Evolutionary conservation across 768 basidiomycete genomes (phyloP), one percentile per base, ranked within the genome.

Genomic region (Mycena filopes): DNA sequence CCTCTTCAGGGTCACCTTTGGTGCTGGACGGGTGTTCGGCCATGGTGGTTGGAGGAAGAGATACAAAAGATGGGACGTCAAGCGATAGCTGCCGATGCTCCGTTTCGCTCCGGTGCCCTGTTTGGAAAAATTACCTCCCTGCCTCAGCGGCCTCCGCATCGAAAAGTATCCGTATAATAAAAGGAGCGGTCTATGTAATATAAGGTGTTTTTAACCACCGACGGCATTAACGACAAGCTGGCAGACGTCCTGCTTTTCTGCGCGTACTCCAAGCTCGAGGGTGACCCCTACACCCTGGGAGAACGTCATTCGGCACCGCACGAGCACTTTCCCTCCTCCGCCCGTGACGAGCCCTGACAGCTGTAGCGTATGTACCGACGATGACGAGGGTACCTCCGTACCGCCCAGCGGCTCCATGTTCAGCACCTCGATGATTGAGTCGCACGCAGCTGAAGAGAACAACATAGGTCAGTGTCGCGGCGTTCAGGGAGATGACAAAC

Each of bases 391-490:
- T 10, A 79, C 76, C 76, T 98, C 94, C 5, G 92, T 90, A 15
- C 98, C 98, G 67, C 97, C 97, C 20, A 99, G 82, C 8, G 98
- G 87, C 73, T 98, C 95, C 97, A 99, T 99, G 75, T 94, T 92
- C 67, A 99, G 89, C 31, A 99, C 92, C 74, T 98, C 96, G 71
- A 96, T 87, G 71, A 99, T 92, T 28, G 97, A 98, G 74, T 96
- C 93, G 78, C 96, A 98, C 13, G 97, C 97, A 72, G 95, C 96
- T 97, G 74, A 49, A 63, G 60, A 69, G 66, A 60, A 70, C 45
- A 55, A 56, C 50, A 29, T 55, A 50, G 72, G 60, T 74, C 57
- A 70, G 40, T 67, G 61, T 20, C 62, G 36, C 23, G 67, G 18
- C 36, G 62, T 28, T 41, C 65, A 67, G 28, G 38, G 66, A 64